These are phyloP conservation scores for Haberlea rhodopensis DNA, from an alignment of 257 asterid genomes.

Conservation along the genomic window DNA sequence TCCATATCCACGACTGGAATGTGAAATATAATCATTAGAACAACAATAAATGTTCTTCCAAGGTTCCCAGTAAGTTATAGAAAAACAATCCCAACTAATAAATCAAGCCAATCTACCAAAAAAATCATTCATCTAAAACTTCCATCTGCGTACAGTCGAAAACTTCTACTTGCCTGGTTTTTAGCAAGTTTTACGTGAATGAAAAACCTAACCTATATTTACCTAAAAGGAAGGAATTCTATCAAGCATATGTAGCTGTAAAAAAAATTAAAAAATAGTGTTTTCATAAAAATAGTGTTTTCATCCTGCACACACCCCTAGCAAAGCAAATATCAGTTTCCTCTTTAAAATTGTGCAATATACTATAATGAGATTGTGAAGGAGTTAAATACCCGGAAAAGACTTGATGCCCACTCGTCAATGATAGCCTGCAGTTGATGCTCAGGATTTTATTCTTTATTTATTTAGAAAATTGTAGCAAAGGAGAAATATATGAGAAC, in stretches of 20 bases:
- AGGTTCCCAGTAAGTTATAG: not conserved
- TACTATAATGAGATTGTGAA: conserved; percentile 20
- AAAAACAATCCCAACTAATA: conserved; percentile 13
- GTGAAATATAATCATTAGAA: not conserved
- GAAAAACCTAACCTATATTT: conserved; percentile 4
- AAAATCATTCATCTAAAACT: conserved; percentile 2
- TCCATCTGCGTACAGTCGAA: not conserved
- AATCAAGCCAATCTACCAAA: conserved; percentile 19
- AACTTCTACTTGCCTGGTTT: conserved; percentile 18
- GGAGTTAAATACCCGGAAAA: conserved; percentile 77
- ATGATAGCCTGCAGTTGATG: conserved; percentile 64
- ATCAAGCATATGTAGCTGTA: conserved; percentile 17
- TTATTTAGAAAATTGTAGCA: too few species aligned
- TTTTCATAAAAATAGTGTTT: not conserved
- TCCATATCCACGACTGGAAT: conserved; percentile 19
- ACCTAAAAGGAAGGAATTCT: not conserved
- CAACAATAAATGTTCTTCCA: conserved; percentile 16
- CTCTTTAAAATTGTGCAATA: conserved; percentile 17
- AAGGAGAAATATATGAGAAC: too few species aligned
- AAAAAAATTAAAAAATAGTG: conserved; percentile 12
- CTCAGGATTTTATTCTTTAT: conserved; percentile 18
- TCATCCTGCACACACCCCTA: not conserved
- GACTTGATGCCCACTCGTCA: conserved; percentile 99
- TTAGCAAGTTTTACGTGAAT: conserved; percentile 12
- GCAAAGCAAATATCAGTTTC: conserved; percentile 26